phyloP scores from a whole-genome alignment of 768 basidiomycete species.

The Auricularia heimuer region DNA sequence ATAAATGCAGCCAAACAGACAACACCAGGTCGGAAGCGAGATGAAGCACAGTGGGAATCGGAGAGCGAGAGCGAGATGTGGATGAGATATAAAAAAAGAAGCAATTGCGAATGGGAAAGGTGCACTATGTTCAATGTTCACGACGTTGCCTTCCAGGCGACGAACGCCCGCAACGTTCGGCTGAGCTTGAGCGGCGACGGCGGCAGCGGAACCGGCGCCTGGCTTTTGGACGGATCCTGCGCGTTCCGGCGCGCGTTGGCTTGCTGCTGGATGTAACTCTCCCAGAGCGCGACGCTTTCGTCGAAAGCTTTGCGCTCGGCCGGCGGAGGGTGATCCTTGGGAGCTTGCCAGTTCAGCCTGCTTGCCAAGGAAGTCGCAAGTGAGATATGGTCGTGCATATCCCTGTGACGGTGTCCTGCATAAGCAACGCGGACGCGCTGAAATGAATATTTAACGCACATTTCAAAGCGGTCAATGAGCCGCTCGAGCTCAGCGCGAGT shows the following conservation, averaged over 20 bases:
- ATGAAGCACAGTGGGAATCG: no score
- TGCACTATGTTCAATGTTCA: not conserved
- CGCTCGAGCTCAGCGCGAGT: slow-evolving; percentile 54
- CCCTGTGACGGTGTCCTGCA: slow-evolving; percentile 27
- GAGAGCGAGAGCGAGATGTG: no score
- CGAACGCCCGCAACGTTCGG: slow-evolving; percentile 43
- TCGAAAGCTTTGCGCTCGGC: slow-evolving; percentile 48
- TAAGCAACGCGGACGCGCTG: slow-evolving; percentile 5
- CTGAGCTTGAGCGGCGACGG: slow-evolving; percentile 30
- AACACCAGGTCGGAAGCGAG: no score
- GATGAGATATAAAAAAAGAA: no score
- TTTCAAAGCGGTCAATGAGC: slow-evolving; percentile 44
- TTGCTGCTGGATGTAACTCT: slow-evolving; percentile 33
- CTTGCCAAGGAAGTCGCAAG: slow-evolving; percentile 36
- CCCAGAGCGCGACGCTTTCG: slow-evolving; percentile 47
- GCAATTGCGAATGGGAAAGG: not conserved
- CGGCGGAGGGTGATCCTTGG: slow-evolving; percentile 28
- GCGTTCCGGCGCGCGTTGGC: slow-evolving; percentile 6
- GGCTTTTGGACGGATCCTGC: not conserved
- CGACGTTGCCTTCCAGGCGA: slow-evolving; percentile 43
- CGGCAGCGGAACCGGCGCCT: slow-evolving; percentile 3
- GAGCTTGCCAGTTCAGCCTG: slow-evolving; percentile 39
- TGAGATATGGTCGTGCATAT: slow-evolving; percentile 53
- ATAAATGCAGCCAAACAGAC: no score
- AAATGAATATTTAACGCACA: slow-evolving; percentile 32